Conservation (phyloP, 2,329 filamentous ascomycete genomes). For the Penicillium brasilianum region DNA sequence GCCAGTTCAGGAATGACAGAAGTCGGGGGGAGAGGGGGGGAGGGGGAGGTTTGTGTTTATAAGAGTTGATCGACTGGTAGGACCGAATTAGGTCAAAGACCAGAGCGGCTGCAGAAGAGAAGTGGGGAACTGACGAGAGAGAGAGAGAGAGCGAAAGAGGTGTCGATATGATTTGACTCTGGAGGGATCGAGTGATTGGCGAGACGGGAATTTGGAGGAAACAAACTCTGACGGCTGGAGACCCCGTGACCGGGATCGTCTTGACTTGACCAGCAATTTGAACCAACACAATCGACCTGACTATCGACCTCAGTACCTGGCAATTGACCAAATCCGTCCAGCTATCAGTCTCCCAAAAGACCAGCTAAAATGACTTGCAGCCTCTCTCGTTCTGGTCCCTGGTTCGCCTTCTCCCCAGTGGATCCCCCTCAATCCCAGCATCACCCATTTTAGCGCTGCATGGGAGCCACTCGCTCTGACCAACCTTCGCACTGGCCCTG, state of each 20-base stretch:
- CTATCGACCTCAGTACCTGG: too few relatives aligned
- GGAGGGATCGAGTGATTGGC: too few relatives aligned
- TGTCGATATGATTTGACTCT: background rate
- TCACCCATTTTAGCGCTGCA: background rate
- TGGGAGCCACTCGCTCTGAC: background rate
- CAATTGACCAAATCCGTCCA: too few relatives aligned
- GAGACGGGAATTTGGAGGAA: too few relatives aligned
- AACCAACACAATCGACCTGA: too few relatives aligned
- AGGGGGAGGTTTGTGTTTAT: background rate
- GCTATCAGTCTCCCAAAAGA: too few relatives aligned
- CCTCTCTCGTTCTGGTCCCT: background rate
- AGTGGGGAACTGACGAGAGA: too few relatives aligned
- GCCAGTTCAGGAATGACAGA: background rate
- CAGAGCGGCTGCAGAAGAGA: constrained; percentile 3
- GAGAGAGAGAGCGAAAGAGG: too few relatives aligned
- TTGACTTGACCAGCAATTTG: too few relatives aligned
- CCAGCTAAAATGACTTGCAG: constrained; percentile 1
- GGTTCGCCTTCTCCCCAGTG: background rate
- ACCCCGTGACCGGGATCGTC: too few relatives aligned
- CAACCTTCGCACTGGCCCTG: constrained; percentile 2
- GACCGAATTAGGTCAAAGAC: background rate
- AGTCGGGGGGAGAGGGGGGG: background rate
- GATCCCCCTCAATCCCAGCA: background rate
- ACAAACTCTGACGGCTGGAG: too few relatives aligned
- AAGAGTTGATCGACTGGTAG: constrained; percentile 4